Evolutionary conservation across 306 rosid species (phyloP).

Genomic region (Lupinus albus): DNA sequence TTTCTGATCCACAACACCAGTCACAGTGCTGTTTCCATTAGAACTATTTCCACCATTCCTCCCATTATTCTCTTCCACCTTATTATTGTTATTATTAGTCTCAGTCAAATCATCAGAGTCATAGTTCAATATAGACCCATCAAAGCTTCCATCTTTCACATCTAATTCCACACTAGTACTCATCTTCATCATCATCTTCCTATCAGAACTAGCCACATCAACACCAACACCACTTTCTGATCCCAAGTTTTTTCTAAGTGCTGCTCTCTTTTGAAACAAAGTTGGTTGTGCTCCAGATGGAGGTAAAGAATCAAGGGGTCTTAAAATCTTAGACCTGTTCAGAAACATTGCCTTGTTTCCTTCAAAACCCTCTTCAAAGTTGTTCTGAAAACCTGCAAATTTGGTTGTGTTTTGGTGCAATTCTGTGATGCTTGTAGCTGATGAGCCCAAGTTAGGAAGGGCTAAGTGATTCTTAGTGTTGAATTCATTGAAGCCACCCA

Average conservation of each 20-base stretch:
- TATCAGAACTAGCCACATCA: conserved; percentile 46
- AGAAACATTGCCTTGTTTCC: conserved; percentile 44
- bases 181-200: conserved; percentile 53
- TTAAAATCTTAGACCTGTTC: conserved; percentile 63
- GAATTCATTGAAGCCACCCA: conserved; percentile 47
- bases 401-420: conserved; percentile 35
- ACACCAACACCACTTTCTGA: conserved; percentile 24
- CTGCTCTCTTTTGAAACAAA: conserved; percentile 84
- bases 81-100: conserved; percentile 51
- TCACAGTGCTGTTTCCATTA: no score
- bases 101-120: conserved; percentile 81
- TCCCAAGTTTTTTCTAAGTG: conserved; percentile 62
- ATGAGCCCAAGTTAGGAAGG: conserved; percentile 42
- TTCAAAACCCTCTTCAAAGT: conserved; percentile 47
- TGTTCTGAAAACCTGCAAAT: conserved; percentile 44
- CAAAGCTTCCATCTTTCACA: conserved; percentile 61
- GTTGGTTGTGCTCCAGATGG: conserved; percentile 75
- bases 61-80: conserved; percentile 33
- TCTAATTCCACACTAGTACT: conserved; percentile 43
- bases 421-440: conserved; percentile 41
- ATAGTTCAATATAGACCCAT: conserved; percentile 69
- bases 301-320: conserved; percentile 72
- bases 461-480: conserved; percentile 45
- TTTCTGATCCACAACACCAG: no score
- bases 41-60: not conserved